Base-by-base conservation (phyloP, 2,329 filamentous ascomycete genomes). In the Fusarium stilboides region DNA sequence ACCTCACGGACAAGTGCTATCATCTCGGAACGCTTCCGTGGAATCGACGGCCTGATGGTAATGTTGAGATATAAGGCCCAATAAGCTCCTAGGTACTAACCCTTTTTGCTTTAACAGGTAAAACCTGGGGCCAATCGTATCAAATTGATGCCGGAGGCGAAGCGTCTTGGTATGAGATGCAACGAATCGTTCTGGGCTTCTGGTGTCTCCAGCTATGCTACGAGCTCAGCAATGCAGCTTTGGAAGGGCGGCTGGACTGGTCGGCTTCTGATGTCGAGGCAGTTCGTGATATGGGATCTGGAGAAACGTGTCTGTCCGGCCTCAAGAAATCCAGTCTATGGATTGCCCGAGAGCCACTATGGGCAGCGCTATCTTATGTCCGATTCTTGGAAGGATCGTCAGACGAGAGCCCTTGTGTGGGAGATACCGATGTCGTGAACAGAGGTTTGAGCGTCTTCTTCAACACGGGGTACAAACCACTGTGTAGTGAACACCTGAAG, bases 101-200 rank as follows among this genome's bases (percentile, higher is more conserved):
- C 22, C 22, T 24, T 24, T 24, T 24, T 24, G 22, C 22, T 24
- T 24, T 24, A 24, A 24, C 22, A 24, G 22, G 22, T 24, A 33
- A 39, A 13, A 20, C 43, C 8, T 69, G 59, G 59, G 65, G 65
- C 4, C 37, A 53, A 5, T 19, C 50, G 4, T 69, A 69, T 3
- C 8, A 47, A 8, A 40, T 69, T 4, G 22, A 69, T 8, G 39
- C 52, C 3, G 66, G 65, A 3, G 40, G 44, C 3, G 28, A 62
- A 28, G 47, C 36, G 10, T 69, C 65, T 6, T 69, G 66, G 61
- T 69, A 69, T 39, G 66, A 69, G 22, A 43, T 49, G 22, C 65
- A 69, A 31, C 53, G 66, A 20, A 20, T 69, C 3, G 22, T 28
- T 0, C 17, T 66, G 2, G 66, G 66, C 2, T 67, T 69, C 12